These are phyloP conservation scores for Purshia tridentata DNA, from an alignment of 306 rosid species.

Conservation along the genomic window DNA sequence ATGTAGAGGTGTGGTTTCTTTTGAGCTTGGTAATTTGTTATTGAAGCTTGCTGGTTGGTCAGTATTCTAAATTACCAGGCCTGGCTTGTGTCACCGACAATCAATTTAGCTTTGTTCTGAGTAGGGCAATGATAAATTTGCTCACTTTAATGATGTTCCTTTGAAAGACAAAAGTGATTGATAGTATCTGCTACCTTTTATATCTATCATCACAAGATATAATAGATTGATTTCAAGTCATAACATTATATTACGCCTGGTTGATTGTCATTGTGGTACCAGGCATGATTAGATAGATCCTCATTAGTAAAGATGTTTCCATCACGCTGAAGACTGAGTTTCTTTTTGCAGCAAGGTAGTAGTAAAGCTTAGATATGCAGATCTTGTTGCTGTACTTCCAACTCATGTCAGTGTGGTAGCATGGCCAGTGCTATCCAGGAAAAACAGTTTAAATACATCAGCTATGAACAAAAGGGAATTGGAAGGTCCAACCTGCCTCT, in stretches of 20 bases:
- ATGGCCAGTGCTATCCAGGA: conserved; percentile 66
- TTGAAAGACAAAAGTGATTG: conserved; percentile 4
- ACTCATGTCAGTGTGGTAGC: conserved; percentile 65
- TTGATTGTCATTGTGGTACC: background rate
- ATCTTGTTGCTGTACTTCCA: conserved; percentile 75
- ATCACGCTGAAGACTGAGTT: conserved; percentile 31
- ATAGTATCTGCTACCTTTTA: background rate
- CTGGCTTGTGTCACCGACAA: background rate
- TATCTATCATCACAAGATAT: background rate
- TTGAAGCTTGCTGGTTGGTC: background rate
- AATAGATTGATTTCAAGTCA: background rate
- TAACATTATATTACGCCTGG: background rate
- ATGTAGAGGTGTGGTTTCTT: background rate
- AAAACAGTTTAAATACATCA: conserved; percentile 35
- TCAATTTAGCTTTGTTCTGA: background rate
- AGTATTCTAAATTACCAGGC: background rate
- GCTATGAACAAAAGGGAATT: conserved; percentile 53
- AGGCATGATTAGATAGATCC: background rate
- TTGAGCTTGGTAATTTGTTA: background rate
- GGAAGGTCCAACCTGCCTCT: conserved; percentile 60
- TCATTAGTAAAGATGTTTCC: background rate
- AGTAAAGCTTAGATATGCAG: conserved; percentile 75
- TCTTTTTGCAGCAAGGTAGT: conserved; percentile 79
- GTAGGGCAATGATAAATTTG: background rate
- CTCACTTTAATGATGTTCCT: background rate